Evolutionary conservation across 495 filamentous ascomycete species (phyloP).

Genomic region (Aspergillus leporis): DNA sequence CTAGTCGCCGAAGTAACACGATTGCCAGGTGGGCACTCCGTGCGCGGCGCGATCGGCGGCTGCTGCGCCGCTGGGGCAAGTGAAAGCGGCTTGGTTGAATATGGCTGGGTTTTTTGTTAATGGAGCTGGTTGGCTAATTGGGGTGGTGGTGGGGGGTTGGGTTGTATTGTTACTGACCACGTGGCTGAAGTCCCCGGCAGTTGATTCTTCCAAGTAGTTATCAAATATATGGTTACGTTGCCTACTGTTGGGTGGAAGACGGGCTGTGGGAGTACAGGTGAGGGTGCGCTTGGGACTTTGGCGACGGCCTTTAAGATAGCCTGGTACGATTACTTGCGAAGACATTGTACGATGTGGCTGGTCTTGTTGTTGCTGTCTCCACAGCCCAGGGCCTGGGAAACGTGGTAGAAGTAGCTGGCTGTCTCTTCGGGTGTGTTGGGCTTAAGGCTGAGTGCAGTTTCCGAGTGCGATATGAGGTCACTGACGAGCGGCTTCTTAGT

Average conservation of each 20-base stretch:
- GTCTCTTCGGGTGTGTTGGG: constrained; percentile 30
- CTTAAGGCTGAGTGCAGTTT: constrained; percentile 49
- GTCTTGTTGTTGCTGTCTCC: constrained; percentile 18
- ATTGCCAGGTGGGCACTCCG: constrained; percentile 48
- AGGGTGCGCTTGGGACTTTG: constrained; percentile 24
- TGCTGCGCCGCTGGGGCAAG: constrained; percentile 39
- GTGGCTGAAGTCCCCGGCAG: constrained; percentile 34
- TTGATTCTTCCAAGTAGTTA: constrained; percentile 40
- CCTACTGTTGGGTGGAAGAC: constrained; percentile 51
- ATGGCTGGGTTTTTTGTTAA: constrained; percentile 25
- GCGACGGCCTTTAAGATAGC: constrained; percentile 14
- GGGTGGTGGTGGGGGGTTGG: background rate
- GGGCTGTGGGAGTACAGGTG: constrained; percentile 27
- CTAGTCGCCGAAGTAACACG: constrained; percentile 53
- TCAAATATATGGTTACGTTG: constrained; percentile 45
- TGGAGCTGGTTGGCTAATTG: too few species aligned
- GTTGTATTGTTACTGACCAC: constrained; percentile 19
- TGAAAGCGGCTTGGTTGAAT: constrained; percentile 48
- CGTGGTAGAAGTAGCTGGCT: constrained; percentile 36
- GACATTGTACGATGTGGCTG: constrained; percentile 33
- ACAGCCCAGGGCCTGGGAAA: constrained; percentile 43
- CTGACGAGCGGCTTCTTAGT: constrained; percentile 37
- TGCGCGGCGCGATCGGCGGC: constrained; percentile 32
- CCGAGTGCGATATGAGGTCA: constrained; percentile 55
- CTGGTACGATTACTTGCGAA: background rate